Base-by-base conservation (phyloP, 257 asterid species). In the Ligustrum vulgare region DNA sequence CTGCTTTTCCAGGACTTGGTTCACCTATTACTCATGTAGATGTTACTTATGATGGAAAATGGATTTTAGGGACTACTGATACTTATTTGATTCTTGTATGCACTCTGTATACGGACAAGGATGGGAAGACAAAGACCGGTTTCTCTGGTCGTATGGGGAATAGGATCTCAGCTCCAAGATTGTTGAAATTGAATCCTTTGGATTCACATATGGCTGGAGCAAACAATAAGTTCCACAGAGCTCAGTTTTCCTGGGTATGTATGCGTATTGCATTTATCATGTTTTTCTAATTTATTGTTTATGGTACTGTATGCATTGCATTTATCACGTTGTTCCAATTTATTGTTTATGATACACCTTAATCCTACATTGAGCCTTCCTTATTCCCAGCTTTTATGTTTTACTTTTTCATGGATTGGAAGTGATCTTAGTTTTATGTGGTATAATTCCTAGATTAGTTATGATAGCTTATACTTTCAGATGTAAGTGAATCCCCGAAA, bases 241-340 rank as follows among this genome's bases (percentile, higher is more conserved):
- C 97, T 62, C 98, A 91, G 78, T 94, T 94, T 87, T 94, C 99
- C 28, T 92, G 99, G 99, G 99, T 94, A 91, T 31, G 96, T 75
- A 67, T 65, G 8, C 85, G 25, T 82, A 7, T 58, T 58, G 33
- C 31, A 7, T 58, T 58, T 20, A 20, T 22, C 31, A 3, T 1
- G 8, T 70, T 79, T 65, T n/a, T 37, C 70, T 37, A 76, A 31
- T 25, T 47, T 36, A 69, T n/a, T 32, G 33, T 47, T 70, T 76
- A 60, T 69, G 31, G 31, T 28, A 28, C 31, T 28, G 31, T 28
- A 28, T 28, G 31, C 31, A 28, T 28, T 28, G 31, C 31, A 28
- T 28, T 28, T 28, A 28, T 28, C 31, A 28, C 31, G 31, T 28
- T 28, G 31, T 28, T 28, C 31, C 31, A 28, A 28, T 28, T 28